Evolutionary conservation across 1,284 basidiomycete genomes (phyloP).

Genomic region (Abortiporus biennis): DNA sequence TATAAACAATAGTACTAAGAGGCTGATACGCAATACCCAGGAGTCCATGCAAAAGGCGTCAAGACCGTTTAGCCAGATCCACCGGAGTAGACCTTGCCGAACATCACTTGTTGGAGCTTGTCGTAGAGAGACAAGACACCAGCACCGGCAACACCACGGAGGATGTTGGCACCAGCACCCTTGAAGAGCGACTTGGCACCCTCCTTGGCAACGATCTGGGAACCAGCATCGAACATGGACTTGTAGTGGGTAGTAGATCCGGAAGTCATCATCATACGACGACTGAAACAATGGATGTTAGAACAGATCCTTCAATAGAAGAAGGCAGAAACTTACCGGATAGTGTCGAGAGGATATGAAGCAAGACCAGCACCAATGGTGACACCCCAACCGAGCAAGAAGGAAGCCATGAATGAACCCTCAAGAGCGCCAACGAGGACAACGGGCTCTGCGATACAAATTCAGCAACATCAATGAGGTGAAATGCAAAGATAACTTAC

Average conservation of each 20-base stretch:
- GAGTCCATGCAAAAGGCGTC: constrained; percentile 18
- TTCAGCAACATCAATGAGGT: background rate
- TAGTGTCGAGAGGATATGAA: constrained; percentile 93
- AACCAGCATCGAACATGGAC: constrained; percentile 84
- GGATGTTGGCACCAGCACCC: constrained; percentile 96
- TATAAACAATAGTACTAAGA: constrained; percentile 27
- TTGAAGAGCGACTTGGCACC: constrained; percentile 88
- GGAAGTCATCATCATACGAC: constrained; percentile 96
- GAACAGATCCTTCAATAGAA: constrained; percentile 16
- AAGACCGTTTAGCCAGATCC: constrained; percentile 40
- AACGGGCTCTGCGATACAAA: constrained; percentile 66
- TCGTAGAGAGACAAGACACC: constrained; percentile 94
- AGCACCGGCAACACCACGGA: constrained; percentile 97
- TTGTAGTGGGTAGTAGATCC: constrained; percentile 84
- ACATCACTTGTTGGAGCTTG: constrained; percentile 87
- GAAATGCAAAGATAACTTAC: constrained; percentile 37
- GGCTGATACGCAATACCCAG: constrained; percentile 23
- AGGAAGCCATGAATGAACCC: constrained; percentile 89
- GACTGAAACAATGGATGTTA: constrained; percentile 40
- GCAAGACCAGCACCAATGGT: constrained; percentile 94
- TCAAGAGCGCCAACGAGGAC: constrained; percentile 85
- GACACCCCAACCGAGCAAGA: constrained; percentile 90
- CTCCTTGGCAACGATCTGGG: constrained; percentile 87
- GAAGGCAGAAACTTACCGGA: constrained; percentile 50
- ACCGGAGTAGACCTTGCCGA: constrained; percentile 96